Conservation (phyloP, 2,329 filamentous ascomycete genomes). For the Talaromyces sp. region DNA sequence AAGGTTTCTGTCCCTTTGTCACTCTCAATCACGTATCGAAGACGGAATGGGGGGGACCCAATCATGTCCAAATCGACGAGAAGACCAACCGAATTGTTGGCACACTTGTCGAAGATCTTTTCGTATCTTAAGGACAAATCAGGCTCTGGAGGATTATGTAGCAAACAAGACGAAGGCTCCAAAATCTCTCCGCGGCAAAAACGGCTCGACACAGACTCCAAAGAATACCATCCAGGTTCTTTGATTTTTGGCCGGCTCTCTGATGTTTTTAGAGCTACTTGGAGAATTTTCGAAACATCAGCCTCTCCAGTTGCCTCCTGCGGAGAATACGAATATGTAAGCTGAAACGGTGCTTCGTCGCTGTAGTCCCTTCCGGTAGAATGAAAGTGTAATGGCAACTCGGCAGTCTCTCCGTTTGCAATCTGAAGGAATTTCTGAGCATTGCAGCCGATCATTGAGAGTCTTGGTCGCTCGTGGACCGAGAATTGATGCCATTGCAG, state of each 20-base stretch:
- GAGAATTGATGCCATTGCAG: constrained; percentile 71
- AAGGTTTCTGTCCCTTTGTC: constrained; percentile 54
- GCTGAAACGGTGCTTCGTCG: constrained; percentile 63
- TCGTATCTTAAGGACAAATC: constrained; percentile 69
- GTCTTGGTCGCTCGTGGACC: constrained; percentile 80
- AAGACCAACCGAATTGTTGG: constrained; percentile 86
- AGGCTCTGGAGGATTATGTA: constrained; percentile 88
- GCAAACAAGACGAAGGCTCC: constrained; percentile 87
- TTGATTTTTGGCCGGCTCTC: constrained; percentile 65
- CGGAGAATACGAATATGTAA: constrained; percentile 80
- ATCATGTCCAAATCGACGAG: constrained; percentile 84
- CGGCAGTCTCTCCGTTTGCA: constrained; percentile 65
- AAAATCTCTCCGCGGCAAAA: constrained; percentile 83
- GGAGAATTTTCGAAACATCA: constrained; percentile 56
- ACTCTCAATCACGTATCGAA: constrained; percentile 70
- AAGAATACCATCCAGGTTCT: constrained; percentile 78
- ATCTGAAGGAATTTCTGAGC: constrained; percentile 76
- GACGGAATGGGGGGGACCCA: constrained; percentile 85
- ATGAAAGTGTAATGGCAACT: constrained; percentile 68
- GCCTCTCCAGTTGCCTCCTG: constrained; percentile 66
- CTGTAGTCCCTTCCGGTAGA: constrained; percentile 56
- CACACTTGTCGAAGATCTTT: constrained; percentile 90
- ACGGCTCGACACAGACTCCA: constrained; percentile 73
- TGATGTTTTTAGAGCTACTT: constrained; percentile 54
- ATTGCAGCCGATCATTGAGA: constrained; percentile 71